Evolutionary conservation across 1,284 basidiomycete genomes (phyloP).

Genomic region (Papiliotrema fonsecae): DNA sequence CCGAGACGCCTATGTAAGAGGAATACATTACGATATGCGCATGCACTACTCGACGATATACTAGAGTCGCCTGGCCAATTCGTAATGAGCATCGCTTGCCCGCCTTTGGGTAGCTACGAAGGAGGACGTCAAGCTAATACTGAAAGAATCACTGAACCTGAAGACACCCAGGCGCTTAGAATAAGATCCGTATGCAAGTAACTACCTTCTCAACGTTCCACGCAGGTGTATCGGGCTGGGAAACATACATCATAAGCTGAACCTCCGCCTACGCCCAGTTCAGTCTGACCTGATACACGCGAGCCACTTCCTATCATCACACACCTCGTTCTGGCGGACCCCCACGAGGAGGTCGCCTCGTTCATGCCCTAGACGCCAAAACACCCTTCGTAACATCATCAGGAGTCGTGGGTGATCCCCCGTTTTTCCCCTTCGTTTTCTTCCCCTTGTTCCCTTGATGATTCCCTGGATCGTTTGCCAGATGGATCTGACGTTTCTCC

Average conservation of each 20-base stretch:
- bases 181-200: not conserved
- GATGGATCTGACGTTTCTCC: not conserved
- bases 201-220: too few relatives aligned
- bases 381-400: not conserved
- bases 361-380: not conserved
- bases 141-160: not conserved
- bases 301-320: not conserved
- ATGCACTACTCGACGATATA: not conserved
- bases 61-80: not conserved
- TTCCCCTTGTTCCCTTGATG: constrained; percentile 12
- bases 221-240: too few relatives aligned
- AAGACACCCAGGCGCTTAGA: not conserved
- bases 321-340: not conserved
- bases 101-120: too few relatives aligned
- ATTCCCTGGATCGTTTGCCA: constrained; percentile 7
- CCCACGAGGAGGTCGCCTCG: not conserved
- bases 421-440: constrained; percentile 6
- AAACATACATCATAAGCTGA: too few relatives aligned
- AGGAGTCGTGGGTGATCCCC: not conserved
- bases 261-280: too few relatives aligned
- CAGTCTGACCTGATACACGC: not conserved
- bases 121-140: not conserved
- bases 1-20: constrained; percentile 14
- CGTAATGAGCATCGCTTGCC: too few relatives aligned
- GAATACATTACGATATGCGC: not conserved